phyloP scores from a whole-genome alignment of 1,139 yeast species.

The Ashbya aceris region DNA sequence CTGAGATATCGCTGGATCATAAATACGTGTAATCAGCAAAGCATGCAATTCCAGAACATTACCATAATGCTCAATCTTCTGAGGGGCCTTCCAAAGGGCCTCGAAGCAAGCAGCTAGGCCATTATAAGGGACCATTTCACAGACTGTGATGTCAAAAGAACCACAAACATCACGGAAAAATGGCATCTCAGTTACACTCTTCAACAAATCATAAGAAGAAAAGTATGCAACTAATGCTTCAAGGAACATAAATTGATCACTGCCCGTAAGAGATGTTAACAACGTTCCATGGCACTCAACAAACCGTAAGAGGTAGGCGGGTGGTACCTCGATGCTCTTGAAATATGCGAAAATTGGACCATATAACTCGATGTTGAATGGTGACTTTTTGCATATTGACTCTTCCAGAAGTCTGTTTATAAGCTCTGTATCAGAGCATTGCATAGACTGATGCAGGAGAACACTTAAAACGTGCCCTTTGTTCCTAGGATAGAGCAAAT shows the following conservation, averaged over 20 bases:
- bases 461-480: slow-evolving; percentile 20
- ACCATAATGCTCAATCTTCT: slow-evolving; percentile 19
- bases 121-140: slow-evolving; percentile 14
- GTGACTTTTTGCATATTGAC: slow-evolving; percentile 29
- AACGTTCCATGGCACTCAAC: slow-evolving; percentile 28
- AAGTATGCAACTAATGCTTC: slow-evolving; percentile 19
- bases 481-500: slow-evolving; percentile 21
- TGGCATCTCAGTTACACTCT: slow-evolving; percentile 19
- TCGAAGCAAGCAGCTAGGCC: slow-evolving; percentile 23
- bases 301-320: slow-evolving; percentile 28
- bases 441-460: slow-evolving; percentile 27
- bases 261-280: slow-evolving; percentile 5
- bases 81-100: slow-evolving; percentile 24
- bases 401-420: slow-evolving; percentile 32
- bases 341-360: slow-evolving; percentile 28
- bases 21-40: slow-evolving; percentile 39
- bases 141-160: slow-evolving; percentile 16
- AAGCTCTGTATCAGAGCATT: slow-evolving; percentile 26
- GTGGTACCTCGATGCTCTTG: slow-evolving; percentile 22
- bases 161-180: slow-evolving; percentile 25
- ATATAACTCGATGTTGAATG: slow-evolving; percentile 28
- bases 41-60: slow-evolving; percentile 31
- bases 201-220: slow-evolving; percentile 18
- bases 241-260: slow-evolving; percentile 24
- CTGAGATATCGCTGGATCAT: slow-evolving; percentile 44